Base-by-base conservation (phyloP, 306 rosid species). In the Glycyrrhiza uralensis region DNA sequence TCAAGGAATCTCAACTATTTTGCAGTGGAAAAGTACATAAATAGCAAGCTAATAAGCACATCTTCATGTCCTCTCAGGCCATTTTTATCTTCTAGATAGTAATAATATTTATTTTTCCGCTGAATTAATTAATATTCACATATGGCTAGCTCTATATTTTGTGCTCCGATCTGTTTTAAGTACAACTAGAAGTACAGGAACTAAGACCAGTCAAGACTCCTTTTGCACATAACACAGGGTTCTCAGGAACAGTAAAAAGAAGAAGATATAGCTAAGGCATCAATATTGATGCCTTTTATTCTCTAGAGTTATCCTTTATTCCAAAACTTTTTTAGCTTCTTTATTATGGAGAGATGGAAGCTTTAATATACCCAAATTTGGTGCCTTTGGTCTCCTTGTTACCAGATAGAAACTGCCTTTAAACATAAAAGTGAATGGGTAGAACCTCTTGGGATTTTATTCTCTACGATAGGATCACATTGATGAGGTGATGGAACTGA, bases 341-440 rank as follows among this genome's bases (percentile, higher is more conserved):
- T 87, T 87, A 79, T 74, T 63, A 39, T 4, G 7, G 76, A 76
- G 82, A 66, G 45, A 58, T 64, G 71, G 56, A 71, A 75, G 72
- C 83, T 88, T 80, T 83, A 66, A 35, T 56, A 42, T 63, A 41
- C 74, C 47, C 32, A 71, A 83, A 76, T 4, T 77, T 75, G 87
- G 85, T 80, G 72, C 87, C 85, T 70, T 80, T 85, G 90, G 92
- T 85, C 88, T 85, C 76, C 81, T 79, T 79, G 83, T 76, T 67
- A 57, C 79, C 76, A 68, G 67, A 59, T 75, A 55, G 76, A 74
- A 66, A 62, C 68, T 64, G 42, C 49, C 79, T 86, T 86, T 78
- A 76, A 69, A 72, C 80, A 67, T 46, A 77, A 85, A 83, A 81
- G 84, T 67, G 78, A 73, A 66, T 30, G 44, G 47, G 22, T 22